Evolutionary conservation across 495 filamentous ascomycete species (phyloP).

Genomic region (Aspergillus incahuasiensis): DNA sequence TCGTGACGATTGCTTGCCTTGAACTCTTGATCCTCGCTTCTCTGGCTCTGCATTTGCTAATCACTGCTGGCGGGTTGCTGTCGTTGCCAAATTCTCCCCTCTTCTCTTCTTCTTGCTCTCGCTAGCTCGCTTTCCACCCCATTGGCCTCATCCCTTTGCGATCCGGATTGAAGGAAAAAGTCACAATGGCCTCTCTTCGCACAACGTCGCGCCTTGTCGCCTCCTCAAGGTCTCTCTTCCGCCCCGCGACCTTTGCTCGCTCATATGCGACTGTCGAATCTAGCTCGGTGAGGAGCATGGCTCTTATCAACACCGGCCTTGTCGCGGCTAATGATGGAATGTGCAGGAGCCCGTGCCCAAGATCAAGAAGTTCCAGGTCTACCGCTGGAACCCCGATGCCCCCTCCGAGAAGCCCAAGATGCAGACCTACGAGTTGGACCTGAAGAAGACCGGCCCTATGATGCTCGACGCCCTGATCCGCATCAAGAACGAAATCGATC

Average conservation of each 20-base stretch:
- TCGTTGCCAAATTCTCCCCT: constrained; percentile 12
- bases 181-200: constrained; percentile 75
- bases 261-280: constrained; percentile 50
- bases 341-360: constrained; percentile 56
- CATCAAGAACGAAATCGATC: constrained; percentile 99
- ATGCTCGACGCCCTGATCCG: constrained; percentile 92
- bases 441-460: constrained; percentile 99
- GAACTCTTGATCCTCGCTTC: constrained; percentile 30
- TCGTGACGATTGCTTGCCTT: constrained; percentile 22
- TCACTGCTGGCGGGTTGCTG: constrained; percentile 21
- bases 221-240: constrained; percentile 52
- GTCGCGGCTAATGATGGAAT: constrained; percentile 48
- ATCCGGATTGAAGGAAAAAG: constrained; percentile 3
- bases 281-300: constrained; percentile 30
- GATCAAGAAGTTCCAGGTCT: constrained; percentile 96
- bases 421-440: constrained; percentile 88
- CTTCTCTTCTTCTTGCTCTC: constrained; percentile 1
- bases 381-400: constrained; percentile 94
- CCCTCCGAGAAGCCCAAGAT: constrained; percentile 88
- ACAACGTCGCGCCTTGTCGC: constrained; percentile 61
- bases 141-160: constrained; percentile 1
- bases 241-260: constrained; percentile 41
- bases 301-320: constrained; percentile 28
- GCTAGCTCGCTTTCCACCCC: neutral
- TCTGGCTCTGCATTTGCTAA: constrained; percentile 14